These are phyloP conservation scores for Elongisporangium undulatum DNA, from an alignment of 352 stramenopile genomes.

Conservation along the genomic window DNA sequence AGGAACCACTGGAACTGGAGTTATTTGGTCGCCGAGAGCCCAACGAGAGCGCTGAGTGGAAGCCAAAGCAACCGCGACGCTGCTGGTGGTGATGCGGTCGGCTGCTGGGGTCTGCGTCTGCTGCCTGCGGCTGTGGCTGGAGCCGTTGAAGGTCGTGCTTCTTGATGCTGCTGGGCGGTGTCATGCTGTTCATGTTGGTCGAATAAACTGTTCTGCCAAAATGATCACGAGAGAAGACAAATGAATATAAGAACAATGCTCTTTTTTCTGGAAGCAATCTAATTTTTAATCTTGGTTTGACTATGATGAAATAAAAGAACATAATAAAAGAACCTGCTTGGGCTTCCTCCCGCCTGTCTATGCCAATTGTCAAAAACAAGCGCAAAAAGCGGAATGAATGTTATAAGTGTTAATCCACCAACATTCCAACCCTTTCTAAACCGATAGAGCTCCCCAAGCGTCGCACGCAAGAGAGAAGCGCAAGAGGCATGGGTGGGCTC, in stretches of 20 bases:
- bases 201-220: not conserved
- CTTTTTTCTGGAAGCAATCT: not conserved
- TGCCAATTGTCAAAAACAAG: not conserved
- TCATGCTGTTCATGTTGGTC: not conserved
- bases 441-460: not conserved
- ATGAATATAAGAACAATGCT: not conserved
- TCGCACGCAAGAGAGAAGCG: not conserved
- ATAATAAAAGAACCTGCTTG: not conserved
- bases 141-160: not conserved
- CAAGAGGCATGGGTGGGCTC: constrained; percentile 32
- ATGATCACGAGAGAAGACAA: not conserved
- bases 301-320: not conserved
- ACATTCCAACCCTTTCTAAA: not conserved
- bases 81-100: not conserved
- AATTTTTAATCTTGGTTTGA: not conserved
- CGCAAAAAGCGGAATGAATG: not conserved
- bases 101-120: not conserved
- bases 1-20: not conserved
- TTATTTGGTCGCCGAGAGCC: not conserved
- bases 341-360: not conserved
- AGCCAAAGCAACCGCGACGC: not conserved
- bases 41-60: not conserved
- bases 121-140: not conserved
- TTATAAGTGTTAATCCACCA: not conserved
- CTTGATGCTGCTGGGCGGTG: not conserved